Conservation (phyloP, 768 basidiomycete species). For the Harrya chromipes region DNA sequence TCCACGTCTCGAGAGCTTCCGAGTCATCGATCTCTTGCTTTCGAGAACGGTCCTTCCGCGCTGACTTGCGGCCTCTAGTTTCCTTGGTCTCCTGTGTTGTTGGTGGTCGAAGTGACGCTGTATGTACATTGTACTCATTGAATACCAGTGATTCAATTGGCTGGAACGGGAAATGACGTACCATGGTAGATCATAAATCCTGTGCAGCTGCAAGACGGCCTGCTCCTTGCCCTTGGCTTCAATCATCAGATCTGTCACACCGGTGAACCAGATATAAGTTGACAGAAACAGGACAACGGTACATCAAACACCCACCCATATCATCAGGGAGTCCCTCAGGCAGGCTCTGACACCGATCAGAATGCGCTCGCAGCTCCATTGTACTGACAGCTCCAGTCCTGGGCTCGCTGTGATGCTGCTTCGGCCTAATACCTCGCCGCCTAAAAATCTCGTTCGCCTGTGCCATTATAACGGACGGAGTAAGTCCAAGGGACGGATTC, state of each 20-base stretch:
- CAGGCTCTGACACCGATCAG: no score
- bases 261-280: no score
- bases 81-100: constrained; percentile 37
- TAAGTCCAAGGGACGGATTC: constrained; percentile 56
- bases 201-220: constrained; percentile 80
- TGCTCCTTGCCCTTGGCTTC: no score
- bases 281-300: not conserved
- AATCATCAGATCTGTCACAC: constrained; percentile 73
- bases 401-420: constrained; percentile 92
- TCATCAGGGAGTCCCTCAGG: constrained; percentile 64
- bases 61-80: constrained; percentile 44
- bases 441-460: no score
- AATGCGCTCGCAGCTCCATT: no score
- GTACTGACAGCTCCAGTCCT: constrained; percentile 77
- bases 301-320: constrained; percentile 44
- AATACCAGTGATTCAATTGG: no score
- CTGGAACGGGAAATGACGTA: constrained; percentile 21
- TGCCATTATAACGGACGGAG: constrained; percentile 67
- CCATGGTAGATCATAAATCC: constrained; percentile 69
- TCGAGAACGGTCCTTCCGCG: constrained; percentile 13
- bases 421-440: constrained; percentile 77
- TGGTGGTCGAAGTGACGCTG: constrained; percentile 43
- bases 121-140: no score
- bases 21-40: no score
- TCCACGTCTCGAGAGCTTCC: not conserved